Evolutionary conservation across 306 rosid genomes (phyloP), one percentile per base, ranked within the genome.

Genomic region (Fragaria iinumae): DNA sequence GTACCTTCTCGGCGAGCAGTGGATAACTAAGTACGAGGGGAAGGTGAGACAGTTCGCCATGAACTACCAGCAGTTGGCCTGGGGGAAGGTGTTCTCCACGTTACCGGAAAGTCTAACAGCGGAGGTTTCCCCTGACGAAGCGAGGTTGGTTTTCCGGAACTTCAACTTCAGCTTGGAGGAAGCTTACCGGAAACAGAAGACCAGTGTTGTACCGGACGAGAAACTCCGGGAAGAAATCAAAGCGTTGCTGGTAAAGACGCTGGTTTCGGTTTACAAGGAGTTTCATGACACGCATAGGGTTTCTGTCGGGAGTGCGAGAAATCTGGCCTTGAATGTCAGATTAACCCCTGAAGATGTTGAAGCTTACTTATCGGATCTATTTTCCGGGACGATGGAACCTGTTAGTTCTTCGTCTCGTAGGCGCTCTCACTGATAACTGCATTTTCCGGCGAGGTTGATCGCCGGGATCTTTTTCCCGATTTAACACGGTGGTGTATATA

Each of bases 271-370:
- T 41, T 93, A 91, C 80, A 76, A 72, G 45, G 87, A 87, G 77
- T 80, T 90, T 53, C 86, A 85, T 38, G 62, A 86, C 13, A 45
- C 36, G 60, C 79, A 88, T 25, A 82, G 73, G 69, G 29, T 41
- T 0, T 63, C 72, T 5, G 81, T 82, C 8, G 90, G 83, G 47
- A 65, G 75, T 0, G 65, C 39, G 78, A 78, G 81, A 25, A 78
- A 60, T 8, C 60, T 11, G 50, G 57, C 4, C 4, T 41, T 36
- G 48, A 75, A 38, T 52, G 88, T 84, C 74, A 79, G 65, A 65
- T 85, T 84, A 82, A 75, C 88, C 39, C 97, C 97, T 9, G 84
- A 85, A 38, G 91, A 89, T 27, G 81, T 93, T 57, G 85, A 76
- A 10, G 83, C 76, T 78, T 86, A 84, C 85, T 43, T 93, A n/a